A percentile compares a stretch with the other conserved stretches of the same genome.
These are phyloP conservation scores for Sergeia podlipaevii DNA, from an alignment of 208 protist genomes.

Conservation along the genomic window DNA sequence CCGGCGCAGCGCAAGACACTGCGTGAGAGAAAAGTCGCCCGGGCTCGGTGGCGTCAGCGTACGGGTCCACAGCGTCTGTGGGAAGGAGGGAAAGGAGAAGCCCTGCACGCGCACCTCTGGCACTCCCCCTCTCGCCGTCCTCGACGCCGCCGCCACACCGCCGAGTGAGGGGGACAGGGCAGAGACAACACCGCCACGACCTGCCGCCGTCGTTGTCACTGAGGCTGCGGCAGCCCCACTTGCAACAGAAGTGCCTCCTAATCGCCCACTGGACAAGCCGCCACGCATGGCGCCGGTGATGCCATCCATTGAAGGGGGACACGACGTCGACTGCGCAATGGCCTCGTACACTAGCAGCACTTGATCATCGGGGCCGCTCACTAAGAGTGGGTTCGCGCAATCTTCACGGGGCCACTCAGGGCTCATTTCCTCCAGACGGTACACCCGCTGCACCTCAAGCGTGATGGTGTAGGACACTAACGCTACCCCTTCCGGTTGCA, in stretches of 20 bases:
- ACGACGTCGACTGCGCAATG: too few species aligned
- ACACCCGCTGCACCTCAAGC: constrained; percentile 47
- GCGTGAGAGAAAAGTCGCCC: constrained; percentile 16
- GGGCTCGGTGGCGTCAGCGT: constrained; percentile 20
- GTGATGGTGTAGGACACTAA: constrained; percentile 55
- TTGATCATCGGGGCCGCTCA: constrained; percentile 37
- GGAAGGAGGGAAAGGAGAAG: constrained; percentile 26
- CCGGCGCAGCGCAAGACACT: constrained; percentile 69
- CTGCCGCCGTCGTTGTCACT: not conserved
- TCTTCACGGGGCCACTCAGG: constrained; percentile 19
- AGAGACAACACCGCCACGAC: not conserved
- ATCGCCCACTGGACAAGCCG: too few species aligned
- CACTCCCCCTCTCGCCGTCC: not conserved
- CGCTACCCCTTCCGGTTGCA: constrained; percentile 45
- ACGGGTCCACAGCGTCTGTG: constrained; percentile 24
- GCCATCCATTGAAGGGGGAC: too few species aligned
- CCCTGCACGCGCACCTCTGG: constrained; percentile 25
- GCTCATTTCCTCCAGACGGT: constrained; percentile 28
- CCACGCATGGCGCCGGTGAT: too few species aligned
- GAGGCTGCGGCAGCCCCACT: constrained; percentile 14
- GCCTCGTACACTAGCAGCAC: constrained; percentile 50
- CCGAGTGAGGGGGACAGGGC: not conserved
- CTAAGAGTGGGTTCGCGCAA: constrained; percentile 24
- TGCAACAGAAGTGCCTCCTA: too few species aligned
- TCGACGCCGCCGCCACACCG: not conserved